Evolutionary conservation across 805 yeast genomes (phyloP), one percentile per base, ranked within the genome.

Genomic region (Priceomyces fermenticarens): DNA sequence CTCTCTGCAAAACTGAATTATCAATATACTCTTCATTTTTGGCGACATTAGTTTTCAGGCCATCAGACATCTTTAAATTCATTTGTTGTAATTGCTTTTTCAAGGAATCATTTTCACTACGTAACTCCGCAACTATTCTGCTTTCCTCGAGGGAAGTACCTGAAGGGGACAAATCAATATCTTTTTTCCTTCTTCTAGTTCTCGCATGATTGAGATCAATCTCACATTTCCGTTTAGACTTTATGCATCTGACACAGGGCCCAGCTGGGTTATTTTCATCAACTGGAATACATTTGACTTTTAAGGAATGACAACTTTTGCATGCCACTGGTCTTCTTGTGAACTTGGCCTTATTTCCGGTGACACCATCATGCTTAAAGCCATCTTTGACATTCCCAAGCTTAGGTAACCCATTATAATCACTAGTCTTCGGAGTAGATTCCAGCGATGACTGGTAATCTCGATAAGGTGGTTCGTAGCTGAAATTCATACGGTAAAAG

Each of bases 231-330:
- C 80, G 71, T 31, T 75, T 73, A 23, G 83, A 71, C 56, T 80
- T 85, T 16, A 76, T 46, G 55, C 97, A 89, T 32, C 97, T 71
- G 10, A 75, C 63, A 62, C 97, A 89, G 0, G 90, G 79, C 3
- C 84, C 81, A 2, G 70, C 59, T 8, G 81, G 81, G 43, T 82
- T 76, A 25, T 67, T 53, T 31, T 70, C 59, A 54, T 82, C 82
- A 1, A 83, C 69, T 0, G 96, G 93, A 6, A 84, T 79, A 61
- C 97, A 89, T 51, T 84, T 80, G 27, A 89, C 96, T 55, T 89
- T 89, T 38, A 88, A 71, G 0, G 85, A 59, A 53, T 91, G 95
- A 56, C 97, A 89, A n/a, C 78, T 68, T 47, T 75, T 78, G 57
- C 87, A 81, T 1, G 86, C 86, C n/a, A 36, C 44, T 13, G 34